These are phyloP conservation scores for Escallonia rubra DNA, from an alignment of 129 eudicot genomes.

Conservation along the genomic window DNA sequence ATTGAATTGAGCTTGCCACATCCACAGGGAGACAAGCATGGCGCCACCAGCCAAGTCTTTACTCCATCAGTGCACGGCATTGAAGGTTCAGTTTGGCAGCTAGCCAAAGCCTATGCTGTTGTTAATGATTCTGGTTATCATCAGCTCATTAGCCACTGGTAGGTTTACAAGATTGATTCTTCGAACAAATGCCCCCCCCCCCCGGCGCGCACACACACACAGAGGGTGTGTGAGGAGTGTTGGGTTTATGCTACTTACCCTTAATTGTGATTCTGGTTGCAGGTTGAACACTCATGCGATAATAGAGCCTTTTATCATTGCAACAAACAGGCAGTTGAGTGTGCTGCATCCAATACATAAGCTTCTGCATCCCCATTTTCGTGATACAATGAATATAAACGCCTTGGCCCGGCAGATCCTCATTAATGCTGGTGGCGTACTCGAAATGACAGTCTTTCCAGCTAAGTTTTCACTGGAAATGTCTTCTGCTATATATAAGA, in stretches of 20 bases:
- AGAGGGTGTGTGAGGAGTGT: not conserved
- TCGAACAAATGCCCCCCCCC: no score
- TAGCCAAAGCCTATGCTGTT: slow-evolving; percentile 21
- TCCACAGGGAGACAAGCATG: slow-evolving; percentile 9
- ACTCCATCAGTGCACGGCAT: slow-evolving; percentile 7
- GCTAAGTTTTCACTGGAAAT: slow-evolving; percentile 14
- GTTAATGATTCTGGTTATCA: slow-evolving; percentile 21
- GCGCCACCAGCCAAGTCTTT: slow-evolving; percentile 16
- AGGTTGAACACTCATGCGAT: slow-evolving; percentile 20
- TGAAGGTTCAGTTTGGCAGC: slow-evolving; percentile 10
- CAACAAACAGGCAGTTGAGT: slow-evolving; percentile 18
- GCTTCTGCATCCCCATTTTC: slow-evolving; percentile 25
- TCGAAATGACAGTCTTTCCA: slow-evolving; percentile 18
- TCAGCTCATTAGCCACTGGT: slow-evolving; percentile 26
- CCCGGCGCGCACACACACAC: no score
- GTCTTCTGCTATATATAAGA: slow-evolving; percentile 15
- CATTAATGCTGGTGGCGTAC: slow-evolving; percentile 21
- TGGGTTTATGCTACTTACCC: no score
- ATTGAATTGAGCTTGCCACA: slow-evolving; percentile 20
- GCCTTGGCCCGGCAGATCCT: slow-evolving; percentile 17
- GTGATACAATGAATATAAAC: slow-evolving; percentile 23
- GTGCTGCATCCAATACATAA: slow-evolving; percentile 20
- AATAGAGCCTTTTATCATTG: slow-evolving; percentile 19
- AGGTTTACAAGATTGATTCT: not conserved
- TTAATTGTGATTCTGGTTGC: not conserved